Percentiles rank a stretch among this genome's conserved stretches.
Conservation (phyloP, 208 protist species). For the Crithidia acanthocephali region DNA sequence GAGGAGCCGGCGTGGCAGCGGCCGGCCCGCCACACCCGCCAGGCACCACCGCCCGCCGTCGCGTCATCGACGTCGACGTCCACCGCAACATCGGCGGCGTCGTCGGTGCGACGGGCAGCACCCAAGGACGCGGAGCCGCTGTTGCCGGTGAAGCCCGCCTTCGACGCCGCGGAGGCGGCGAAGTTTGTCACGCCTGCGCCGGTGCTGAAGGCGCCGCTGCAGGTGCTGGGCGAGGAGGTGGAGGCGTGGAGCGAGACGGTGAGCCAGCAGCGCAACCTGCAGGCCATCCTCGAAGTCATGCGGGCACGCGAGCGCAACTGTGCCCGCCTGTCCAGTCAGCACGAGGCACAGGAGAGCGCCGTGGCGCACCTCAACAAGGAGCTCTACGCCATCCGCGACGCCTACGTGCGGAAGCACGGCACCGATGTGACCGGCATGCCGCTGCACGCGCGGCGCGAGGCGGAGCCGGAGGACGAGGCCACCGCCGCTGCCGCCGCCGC, state of each 20-base stretch:
- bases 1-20: conserved; percentile 1
- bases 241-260: conserved; percentile 37
- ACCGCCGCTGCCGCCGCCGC: not conserved
- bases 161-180: conserved; percentile 4
- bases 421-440: conserved; percentile 35
- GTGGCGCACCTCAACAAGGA: conserved; percentile 35
- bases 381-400: conserved; percentile 39
- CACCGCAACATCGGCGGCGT: not conserved
- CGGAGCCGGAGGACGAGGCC: not conserved
- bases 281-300: conserved; percentile 28
- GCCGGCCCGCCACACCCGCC: not conserved
- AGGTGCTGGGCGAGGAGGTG: conserved; percentile 36
- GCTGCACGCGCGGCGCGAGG: conserved; percentile 9
- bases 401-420: conserved; percentile 15
- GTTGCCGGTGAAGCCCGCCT: conserved; percentile 5
- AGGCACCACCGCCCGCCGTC: too few species aligned
- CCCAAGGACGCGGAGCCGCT: not conserved
- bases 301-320: conserved; percentile 40
- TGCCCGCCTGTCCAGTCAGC: conserved; percentile 2
- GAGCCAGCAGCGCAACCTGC: conserved; percentile 38
- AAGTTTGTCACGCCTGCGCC: conserved; percentile 27
- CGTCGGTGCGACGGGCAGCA: not conserved
- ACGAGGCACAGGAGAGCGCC: conserved; percentile 3
- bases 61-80: not conserved
- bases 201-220: conserved; percentile 15